Conservation (phyloP, 495 filamentous ascomycete genomes). For the Hapsidospora chrysogenum region DNA sequence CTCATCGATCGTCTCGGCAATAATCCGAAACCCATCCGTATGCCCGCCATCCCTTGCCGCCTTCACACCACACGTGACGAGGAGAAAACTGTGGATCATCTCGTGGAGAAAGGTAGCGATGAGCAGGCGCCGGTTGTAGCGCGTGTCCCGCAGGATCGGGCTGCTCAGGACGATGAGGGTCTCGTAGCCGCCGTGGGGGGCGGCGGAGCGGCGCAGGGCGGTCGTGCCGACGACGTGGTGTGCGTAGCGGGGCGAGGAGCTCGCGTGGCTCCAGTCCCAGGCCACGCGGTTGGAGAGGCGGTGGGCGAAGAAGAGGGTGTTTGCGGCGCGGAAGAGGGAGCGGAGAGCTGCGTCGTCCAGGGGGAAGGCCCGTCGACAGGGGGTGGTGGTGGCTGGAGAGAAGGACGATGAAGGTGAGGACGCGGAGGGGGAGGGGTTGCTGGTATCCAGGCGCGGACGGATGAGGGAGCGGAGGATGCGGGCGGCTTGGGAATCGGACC, state of each 20-base stretch:
- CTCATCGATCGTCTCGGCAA: conserved; percentile 31
- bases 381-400: no score
- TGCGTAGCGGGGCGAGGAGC: conserved; percentile 14
- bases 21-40: conserved; percentile 30
- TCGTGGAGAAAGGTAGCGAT: conserved; percentile 42
- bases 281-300: conserved; percentile 27
- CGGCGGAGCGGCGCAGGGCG: conserved; percentile 21
- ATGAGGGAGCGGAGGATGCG: conserved; percentile 31
- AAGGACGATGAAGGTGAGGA: no score
- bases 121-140: conserved; percentile 32
- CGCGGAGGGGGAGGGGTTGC: conserved; percentile 10
- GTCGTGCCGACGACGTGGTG: conserved; percentile 35
- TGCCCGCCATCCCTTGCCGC: conserved; percentile 32
- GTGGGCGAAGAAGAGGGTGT: conserved; percentile 38
- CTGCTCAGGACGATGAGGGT: conserved; percentile 36
- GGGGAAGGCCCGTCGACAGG: no score
- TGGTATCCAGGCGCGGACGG: conserved; percentile 19
- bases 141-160: conserved; percentile 25
- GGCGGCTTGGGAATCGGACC: conserved; percentile 28
- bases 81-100: conserved; percentile 39
- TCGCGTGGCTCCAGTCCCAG: conserved; percentile 32
- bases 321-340: conserved; percentile 31
- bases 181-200: conserved; percentile 25
- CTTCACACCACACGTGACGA: conserved; percentile 34
- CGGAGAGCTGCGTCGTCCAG: conserved; percentile 32